Evolutionary conservation across 495 filamentous ascomycete species (phyloP).

Genomic region (Annulohypoxylon moriforme): DNA sequence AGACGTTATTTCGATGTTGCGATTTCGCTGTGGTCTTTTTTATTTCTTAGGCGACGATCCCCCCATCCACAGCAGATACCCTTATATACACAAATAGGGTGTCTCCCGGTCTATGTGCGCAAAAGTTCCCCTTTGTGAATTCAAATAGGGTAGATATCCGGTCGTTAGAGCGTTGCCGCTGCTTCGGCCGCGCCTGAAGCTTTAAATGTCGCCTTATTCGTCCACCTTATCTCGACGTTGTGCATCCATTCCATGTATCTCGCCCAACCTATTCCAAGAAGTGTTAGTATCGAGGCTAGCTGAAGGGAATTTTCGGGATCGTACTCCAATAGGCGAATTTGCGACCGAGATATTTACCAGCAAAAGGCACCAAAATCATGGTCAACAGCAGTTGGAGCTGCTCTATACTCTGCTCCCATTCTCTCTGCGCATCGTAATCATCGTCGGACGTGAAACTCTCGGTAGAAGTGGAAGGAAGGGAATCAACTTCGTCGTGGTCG

Average conservation of each 20-base stretch:
- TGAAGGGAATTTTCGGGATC: slow-evolving; percentile 35
- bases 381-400: slow-evolving; percentile 91
- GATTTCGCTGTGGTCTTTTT: neutral
- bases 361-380: slow-evolving; percentile 92
- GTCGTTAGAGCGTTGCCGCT: slow-evolving; percentile 70
- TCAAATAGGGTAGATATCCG: slow-evolving; percentile 3
- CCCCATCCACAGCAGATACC: slow-evolving; percentile 9
- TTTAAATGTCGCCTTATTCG: slow-evolving; percentile 68
- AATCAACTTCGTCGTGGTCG: slow-evolving; percentile 78
- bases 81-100: slow-evolving; percentile 37
- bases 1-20: slow-evolving; percentile 1
- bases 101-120: slow-evolving; percentile 18
- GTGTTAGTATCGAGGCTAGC: slow-evolving; percentile 15
- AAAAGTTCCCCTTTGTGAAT: slow-evolving; percentile 7
- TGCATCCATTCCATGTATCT: slow-evolving; percentile 70
- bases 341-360: slow-evolving; percentile 92
- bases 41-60: slow-evolving; percentile 1
- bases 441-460: slow-evolving; percentile 67
- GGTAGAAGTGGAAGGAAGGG: slow-evolving; percentile 78
- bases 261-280: slow-evolving; percentile 59
- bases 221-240: slow-evolving; percentile 63
- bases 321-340: slow-evolving; percentile 96
- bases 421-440: slow-evolving; percentile 86
- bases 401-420: slow-evolving; percentile 93
- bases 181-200: slow-evolving; percentile 75